A percentile compares a stretch with the other conserved stretches of the same genome.
phyloP scores from a whole-genome alignment of 345 rosid species.

The Citrus trifoliata region DNA sequence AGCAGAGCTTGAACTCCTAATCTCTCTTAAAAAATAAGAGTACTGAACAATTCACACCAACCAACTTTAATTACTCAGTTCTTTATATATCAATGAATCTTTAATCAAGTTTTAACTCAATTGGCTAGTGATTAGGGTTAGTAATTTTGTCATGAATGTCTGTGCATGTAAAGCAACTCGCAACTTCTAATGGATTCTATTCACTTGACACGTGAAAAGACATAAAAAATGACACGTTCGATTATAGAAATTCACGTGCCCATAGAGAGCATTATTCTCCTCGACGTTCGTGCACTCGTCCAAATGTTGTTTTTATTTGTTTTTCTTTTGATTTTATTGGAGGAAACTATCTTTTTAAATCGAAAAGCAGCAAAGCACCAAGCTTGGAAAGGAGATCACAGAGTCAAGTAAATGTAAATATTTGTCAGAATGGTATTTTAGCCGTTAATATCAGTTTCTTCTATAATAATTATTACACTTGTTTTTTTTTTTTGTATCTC shows the following conservation, averaged over 20 bases:
- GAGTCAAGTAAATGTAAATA: not conserved
- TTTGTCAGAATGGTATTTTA: too few species aligned
- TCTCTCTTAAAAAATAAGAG: rapidly evolving
- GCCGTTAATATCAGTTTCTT: not conserved
- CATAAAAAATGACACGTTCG: not conserved
- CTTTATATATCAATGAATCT: too few species aligned
- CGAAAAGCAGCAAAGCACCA: not conserved
- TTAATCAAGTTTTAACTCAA: not conserved
- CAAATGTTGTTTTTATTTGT: not conserved
- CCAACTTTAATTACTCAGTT: too few species aligned
- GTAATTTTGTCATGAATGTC: not conserved
- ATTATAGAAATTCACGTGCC: not conserved
- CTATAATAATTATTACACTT: not conserved
- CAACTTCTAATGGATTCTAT: not conserved
- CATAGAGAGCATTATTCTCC: not conserved
- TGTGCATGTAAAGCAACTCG: not conserved
- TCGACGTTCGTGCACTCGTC: not conserved
- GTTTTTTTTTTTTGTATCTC: not conserved
- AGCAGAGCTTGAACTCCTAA: rapidly evolving
- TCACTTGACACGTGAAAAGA: not conserved
- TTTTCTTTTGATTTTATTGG: not conserved
- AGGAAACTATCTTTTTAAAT: not conserved
- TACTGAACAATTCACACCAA: too few species aligned
- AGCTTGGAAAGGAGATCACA: not conserved
- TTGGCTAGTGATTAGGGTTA: not conserved